Evolutionary conservation across 148 eudicot species (phyloP).

Genomic region (Heliamphora exappendiculata): DNA sequence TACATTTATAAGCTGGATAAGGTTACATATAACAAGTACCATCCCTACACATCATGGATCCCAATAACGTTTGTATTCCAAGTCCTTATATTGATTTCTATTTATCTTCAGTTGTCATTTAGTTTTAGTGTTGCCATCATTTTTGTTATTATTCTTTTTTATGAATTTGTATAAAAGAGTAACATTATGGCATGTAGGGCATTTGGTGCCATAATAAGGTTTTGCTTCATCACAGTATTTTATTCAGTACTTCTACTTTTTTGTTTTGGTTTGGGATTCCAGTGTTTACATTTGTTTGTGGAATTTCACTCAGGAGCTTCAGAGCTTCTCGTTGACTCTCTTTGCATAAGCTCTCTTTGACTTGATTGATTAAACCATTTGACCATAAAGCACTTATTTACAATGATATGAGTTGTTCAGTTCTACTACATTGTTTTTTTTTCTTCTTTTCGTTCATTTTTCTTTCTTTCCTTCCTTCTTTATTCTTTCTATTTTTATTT

Average conservation of each 20-base stretch:
- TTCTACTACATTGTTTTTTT: background rate
- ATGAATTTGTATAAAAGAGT: background rate
- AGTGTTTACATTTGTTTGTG: slow-evolving; percentile 92
- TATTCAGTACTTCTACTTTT: slow-evolving; percentile 8
- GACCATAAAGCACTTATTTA: background rate
- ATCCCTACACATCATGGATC: slow-evolving; percentile 99
- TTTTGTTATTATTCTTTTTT: background rate
- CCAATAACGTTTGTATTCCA: slow-evolving; percentile 66
- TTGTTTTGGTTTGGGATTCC: slow-evolving; percentile 31
- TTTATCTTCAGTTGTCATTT: background rate
- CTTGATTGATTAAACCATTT: background rate
- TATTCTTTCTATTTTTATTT: background rate
- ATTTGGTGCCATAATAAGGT: background rate
- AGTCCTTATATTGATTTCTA: slow-evolving; percentile 7
- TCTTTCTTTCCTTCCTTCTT: too few species aligned
- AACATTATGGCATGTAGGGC: background rate
- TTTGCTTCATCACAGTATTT: background rate
- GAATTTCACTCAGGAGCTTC: slow-evolving; percentile 82
- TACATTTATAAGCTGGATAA: slow-evolving; percentile 91
- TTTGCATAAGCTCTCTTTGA: slow-evolving; percentile 66
- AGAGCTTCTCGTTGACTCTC: slow-evolving; percentile 69
- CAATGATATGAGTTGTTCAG: background rate
- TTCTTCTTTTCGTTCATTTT: too few species aligned
- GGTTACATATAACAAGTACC: slow-evolving; percentile 80
- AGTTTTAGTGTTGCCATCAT: background rate